Conservation (phyloP, 495 filamentous ascomycete species). For the Cryomyces minteri region DNA sequence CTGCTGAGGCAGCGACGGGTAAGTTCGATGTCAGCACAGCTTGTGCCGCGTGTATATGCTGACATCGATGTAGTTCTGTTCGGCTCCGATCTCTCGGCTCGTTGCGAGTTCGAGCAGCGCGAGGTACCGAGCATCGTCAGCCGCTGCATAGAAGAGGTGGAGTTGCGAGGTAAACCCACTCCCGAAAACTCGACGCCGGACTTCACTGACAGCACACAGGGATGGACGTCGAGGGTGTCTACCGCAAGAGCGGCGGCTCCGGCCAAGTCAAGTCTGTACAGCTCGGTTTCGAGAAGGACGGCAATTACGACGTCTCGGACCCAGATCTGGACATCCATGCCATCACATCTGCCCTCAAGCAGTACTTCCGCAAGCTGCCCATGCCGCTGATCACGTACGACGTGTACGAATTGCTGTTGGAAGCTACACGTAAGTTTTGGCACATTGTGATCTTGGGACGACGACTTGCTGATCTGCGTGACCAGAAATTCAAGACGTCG, state of each 20-base stretch:
- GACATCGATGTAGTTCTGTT: constrained; percentile 41
- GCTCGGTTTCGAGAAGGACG: constrained; percentile 72
- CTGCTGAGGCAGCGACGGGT: too few species aligned
- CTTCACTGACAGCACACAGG: constrained; percentile 29
- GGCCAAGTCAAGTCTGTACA: constrained; percentile 73
- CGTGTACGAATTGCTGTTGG: constrained; percentile 76
- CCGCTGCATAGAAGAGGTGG: constrained; percentile 94
- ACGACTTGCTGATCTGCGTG: neutral
- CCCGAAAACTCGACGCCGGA: neutral
- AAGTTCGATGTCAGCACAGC: too few species aligned
- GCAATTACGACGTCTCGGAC: constrained; percentile 82
- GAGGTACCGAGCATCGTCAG: constrained; percentile 81
- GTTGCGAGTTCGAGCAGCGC: constrained; percentile 76
- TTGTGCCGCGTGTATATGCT: neutral
- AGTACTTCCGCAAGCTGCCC: constrained; percentile 92
- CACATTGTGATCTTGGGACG: too few species aligned
- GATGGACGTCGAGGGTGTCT: constrained; percentile 97
- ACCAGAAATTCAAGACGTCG: constrained; percentile 31
- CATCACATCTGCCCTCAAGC: constrained; percentile 88
- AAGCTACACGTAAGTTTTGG: constrained; percentile 41
- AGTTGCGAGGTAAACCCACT: constrained; percentile 44
- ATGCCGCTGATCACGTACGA: constrained; percentile 83
- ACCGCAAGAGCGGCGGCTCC: constrained; percentile 88
- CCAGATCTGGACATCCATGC: constrained; percentile 88
- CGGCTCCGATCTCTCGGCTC: constrained; percentile 72